Evolutionary conservation across 176 grass and related monocot genomes (phyloP), one percentile per base, ranked within the genome.

Genomic region (Carex littledalei): DNA sequence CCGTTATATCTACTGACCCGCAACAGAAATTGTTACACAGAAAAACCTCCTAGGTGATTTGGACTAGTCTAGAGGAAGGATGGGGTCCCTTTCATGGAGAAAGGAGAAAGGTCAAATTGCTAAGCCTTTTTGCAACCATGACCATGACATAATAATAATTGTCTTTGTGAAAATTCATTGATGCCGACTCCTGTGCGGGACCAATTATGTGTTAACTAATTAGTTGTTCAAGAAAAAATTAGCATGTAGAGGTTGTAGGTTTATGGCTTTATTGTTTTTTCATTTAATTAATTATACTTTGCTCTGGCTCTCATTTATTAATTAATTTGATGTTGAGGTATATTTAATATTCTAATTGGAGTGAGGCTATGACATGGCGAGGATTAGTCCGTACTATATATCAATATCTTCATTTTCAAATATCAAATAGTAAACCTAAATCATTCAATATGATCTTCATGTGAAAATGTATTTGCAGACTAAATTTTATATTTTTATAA

Each of bases 121-220:
- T 69, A 22, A 6, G 62, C 63, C 85, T 86, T 79, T 86, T 54
- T 79, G 84, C 84, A 86, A 55, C 84, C 72, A 79, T 86, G 84
- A 79, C 57, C n/a, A 35, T 79, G 84, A 85, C 84, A 59, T 21
- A 20, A 32, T 35, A 75, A 66, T 63, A 16, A 77, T 16, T 32
- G 39, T 31, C 59, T 65, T 11, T 83, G 41, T 3, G 11, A 58
- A 47, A 82, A 82, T 52, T 64, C 63, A 47, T 2, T 8, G 52
- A 82, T 82, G 18, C 59, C 59, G 79, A 81, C 59, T 47, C 4
- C 17, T 29, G 15, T 63, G 79, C 29, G 13, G 70, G 69, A 13
- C 71, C 72, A 76, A 76, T 76, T 76, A 76, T 76, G n/a, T 74
- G 41, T 22, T 22, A 74, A n/a, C 45, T 22, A 26, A 53, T 31